Evolutionary conservation across 768 basidiomycete species (phyloP).

Genomic region (Candolleomyces efflorescens): DNA sequence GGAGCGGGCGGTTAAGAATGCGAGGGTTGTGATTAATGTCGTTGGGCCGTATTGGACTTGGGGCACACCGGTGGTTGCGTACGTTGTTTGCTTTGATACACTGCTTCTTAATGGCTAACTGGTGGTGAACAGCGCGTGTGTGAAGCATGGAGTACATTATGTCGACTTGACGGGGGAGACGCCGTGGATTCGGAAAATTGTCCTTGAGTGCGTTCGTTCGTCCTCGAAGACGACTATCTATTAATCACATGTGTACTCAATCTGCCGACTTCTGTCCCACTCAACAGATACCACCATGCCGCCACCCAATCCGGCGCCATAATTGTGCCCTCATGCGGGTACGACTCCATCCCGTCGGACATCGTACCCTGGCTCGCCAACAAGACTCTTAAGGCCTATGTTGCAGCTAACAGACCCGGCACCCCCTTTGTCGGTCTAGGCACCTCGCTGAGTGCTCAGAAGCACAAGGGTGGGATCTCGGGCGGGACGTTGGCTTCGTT

Average conservation of each 20-base stretch:
- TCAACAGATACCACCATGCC: constrained; percentile 60
- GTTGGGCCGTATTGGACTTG: constrained; percentile 73
- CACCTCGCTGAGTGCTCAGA: constrained; percentile 53
- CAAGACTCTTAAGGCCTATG: constrained; percentile 53
- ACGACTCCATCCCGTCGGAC: constrained; percentile 79
- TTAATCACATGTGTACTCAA: constrained; percentile 3
- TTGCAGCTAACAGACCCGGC: constrained; percentile 11
- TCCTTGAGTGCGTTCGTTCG: constrained; percentile 43
- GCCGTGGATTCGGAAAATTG: constrained; percentile 60
- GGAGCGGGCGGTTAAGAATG: constrained; percentile 49
- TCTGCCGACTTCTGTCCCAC: constrained; percentile 10
- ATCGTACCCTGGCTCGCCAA: constrained; percentile 63
- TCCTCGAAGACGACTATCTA: background rate
- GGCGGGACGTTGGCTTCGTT: constrained; percentile 58
- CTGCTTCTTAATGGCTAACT: background rate
- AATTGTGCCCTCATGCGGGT: constrained; percentile 75
- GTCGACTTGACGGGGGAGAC: constrained; percentile 81
- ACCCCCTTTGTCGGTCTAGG: constrained; percentile 31
- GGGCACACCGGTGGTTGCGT: constrained; percentile 72
- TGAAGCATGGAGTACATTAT: constrained; percentile 71
- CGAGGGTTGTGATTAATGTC: constrained; percentile 70
- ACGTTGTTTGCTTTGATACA: constrained; percentile 17
- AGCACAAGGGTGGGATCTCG: constrained; percentile 45
- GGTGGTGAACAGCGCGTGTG: constrained; percentile 55
- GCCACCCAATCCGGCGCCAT: constrained; percentile 69